Base-by-base conservation (phyloP, 805 yeast genomes). In the Candida schatavii region DNA sequence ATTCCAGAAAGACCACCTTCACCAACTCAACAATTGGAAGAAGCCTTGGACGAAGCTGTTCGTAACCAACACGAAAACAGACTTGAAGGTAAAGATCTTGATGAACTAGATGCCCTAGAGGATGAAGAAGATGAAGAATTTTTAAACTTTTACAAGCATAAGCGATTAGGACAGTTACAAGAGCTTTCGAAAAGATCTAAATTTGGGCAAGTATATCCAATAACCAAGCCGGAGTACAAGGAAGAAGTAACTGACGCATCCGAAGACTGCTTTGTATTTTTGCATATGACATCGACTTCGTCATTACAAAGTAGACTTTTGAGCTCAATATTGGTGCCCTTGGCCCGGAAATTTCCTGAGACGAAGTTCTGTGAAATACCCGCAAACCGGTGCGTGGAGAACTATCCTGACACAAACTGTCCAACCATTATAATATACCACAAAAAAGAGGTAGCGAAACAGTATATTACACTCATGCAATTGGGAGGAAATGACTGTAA, bases 71-170 rank as follows among this genome's bases (percentile, higher is more conserved):
- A 88, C 59, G 95, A 83, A 9, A 85, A 87, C 60, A 70, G 97
- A 44, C 70, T 90, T 20, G 96, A 88, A 47, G 78, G 75, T 47
- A 81, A 84, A 56, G 81, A 81, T 47, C 55, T 91, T 20, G 88
- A 85, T 28, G 97, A 89, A 57, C 70, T 93, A 37, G 96, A 85
- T 42, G 97, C 75, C 46, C 64, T 90, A 33, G 97, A 91, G 59
- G 97, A 84, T 51, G 95, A 88, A 32, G 97, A 91, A 55, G 95
- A 88, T 50, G 97, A 89, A 51, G 97, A 88, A 6, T 91, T 91
- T 53, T 65, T 93, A 45, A 81, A 85, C 46, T 67, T 70, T 47
- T 93, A 93, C 62, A 83, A 88, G 49, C 76, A 75, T 47, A 84
- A 86, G 57, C 73, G 98, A 48, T 66, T 91, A 59, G 75, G 72